Conservation (phyloP, 2,329 filamentous ascomycete species). For the Ceratocystis lukuohia region DNA sequence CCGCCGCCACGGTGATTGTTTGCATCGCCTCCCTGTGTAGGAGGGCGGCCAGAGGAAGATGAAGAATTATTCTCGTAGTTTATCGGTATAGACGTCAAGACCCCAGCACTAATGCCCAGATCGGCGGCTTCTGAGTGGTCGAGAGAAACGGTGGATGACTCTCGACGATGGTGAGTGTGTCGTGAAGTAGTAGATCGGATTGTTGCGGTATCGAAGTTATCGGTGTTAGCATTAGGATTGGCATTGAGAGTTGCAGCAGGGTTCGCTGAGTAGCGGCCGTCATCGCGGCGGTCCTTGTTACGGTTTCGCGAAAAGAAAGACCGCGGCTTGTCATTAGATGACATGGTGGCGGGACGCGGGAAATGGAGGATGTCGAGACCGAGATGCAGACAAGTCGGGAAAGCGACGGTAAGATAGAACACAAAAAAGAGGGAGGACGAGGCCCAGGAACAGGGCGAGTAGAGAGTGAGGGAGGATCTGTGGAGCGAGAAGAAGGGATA, state of each 20-base stretch:
- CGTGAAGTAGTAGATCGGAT: constrained; percentile 18
- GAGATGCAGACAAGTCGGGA: neutral
- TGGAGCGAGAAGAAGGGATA: constrained; percentile 2
- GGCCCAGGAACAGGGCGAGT: neutral
- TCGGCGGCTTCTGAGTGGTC: constrained; percentile 54
- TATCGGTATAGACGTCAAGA: constrained; percentile 71
- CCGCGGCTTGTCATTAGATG: constrained; percentile 52
- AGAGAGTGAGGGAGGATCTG: neutral
- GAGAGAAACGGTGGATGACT: constrained; percentile 57
- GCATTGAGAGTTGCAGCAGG: constrained; percentile 43
- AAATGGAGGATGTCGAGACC: constrained; percentile 58
- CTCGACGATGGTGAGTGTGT: constrained; percentile 48
- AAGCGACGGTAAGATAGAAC: neutral
- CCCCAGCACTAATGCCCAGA: constrained; percentile 57
- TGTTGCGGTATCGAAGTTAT: constrained; percentile 17
- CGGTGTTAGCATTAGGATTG: constrained; percentile 54
- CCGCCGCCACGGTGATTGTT: constrained; percentile 46
- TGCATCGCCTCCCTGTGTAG: constrained; percentile 52
- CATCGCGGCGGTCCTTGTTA: constrained; percentile 50
- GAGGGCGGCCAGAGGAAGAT: constrained; percentile 48
- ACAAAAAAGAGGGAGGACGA: neutral
- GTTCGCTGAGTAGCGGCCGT: constrained; percentile 45
- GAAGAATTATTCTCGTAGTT: constrained; percentile 52
- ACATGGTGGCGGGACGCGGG: constrained; percentile 48
- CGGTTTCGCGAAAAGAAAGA: constrained; percentile 88